phyloP scores from a whole-genome alignment of 768 basidiomycete genomes.

The Phlebiopsis flavidoalba region DNA sequence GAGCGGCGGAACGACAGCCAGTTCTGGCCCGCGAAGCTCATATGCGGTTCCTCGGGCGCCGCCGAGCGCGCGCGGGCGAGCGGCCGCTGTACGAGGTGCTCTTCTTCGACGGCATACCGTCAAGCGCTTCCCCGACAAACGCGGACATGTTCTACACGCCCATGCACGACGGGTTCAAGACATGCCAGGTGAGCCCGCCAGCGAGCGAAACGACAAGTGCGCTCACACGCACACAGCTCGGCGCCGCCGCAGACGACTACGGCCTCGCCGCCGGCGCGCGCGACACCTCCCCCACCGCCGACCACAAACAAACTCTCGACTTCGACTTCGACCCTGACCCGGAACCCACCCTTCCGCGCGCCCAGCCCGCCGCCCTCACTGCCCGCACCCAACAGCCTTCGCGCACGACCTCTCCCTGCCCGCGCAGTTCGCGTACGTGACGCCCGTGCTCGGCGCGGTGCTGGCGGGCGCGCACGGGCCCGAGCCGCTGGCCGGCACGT shows the following conservation, averaged over 20 bases:
- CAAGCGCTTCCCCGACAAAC: slow-evolving; percentile 34
- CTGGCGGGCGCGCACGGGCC: slow-evolving; percentile 54
- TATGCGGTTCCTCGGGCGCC: slow-evolving; percentile 47
- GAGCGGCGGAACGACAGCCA: slow-evolving; percentile 28
- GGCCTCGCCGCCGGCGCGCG: slow-evolving; percentile 23
- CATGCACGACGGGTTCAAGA: slow-evolving; percentile 55
- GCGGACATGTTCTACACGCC: slow-evolving; percentile 50
- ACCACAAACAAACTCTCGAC: slow-evolving; percentile 10
- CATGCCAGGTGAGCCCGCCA: slow-evolving; percentile 43
- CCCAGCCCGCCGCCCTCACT: slow-evolving; percentile 38
- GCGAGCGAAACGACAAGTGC: background rate
- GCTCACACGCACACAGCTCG: slow-evolving; percentile 38
- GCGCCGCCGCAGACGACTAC: slow-evolving; percentile 49
- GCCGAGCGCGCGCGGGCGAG: slow-evolving; percentile 27
- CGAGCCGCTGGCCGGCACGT: slow-evolving; percentile 37
- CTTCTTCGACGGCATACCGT: slow-evolving; percentile 54
- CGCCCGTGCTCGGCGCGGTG: slow-evolving; percentile 56
- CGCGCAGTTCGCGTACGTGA: slow-evolving; percentile 60
- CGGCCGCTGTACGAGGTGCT: slow-evolving; percentile 46
- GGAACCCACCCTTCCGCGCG: slow-evolving; percentile 30
- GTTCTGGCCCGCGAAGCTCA: slow-evolving; percentile 68
- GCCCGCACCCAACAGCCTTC: slow-evolving; percentile 40
- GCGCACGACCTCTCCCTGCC: slow-evolving; percentile 38
- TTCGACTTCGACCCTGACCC: slow-evolving; percentile 7
- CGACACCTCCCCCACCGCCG: slow-evolving; percentile 20